These are phyloP conservation scores for Paramecium octaurelia DNA, from an alignment of 73 alveolate genomes.

Conservation along the genomic window DNA sequence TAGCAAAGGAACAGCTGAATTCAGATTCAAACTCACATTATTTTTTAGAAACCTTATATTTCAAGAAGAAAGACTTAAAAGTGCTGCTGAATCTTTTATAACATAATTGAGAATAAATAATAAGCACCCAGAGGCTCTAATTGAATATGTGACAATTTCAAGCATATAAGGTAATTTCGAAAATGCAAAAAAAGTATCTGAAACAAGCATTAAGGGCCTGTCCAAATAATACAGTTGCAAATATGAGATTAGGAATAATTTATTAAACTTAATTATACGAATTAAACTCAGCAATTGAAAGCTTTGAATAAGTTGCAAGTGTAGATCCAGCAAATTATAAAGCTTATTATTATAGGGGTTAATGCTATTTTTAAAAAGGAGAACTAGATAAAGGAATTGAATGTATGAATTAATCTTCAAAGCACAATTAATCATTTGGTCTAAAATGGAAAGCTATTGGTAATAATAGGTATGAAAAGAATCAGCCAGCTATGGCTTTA, in stretches of 20 bases:
- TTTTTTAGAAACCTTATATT: slow-evolving; percentile 78
- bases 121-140: slow-evolving; percentile 81
- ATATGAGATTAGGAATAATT: slow-evolving; percentile 82
- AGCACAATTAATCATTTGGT: slow-evolving; percentile 72
- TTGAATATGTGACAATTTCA: slow-evolving; percentile 80
- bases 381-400: slow-evolving; percentile 77
- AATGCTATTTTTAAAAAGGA: slow-evolving; percentile 66
- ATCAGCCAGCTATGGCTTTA: slow-evolving; percentile 79
- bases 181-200: slow-evolving; percentile 83
- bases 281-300: slow-evolving; percentile 73
- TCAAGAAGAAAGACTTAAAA: slow-evolving; percentile 79
- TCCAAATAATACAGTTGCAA: slow-evolving; percentile 79
- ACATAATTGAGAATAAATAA: slow-evolving; percentile 52
- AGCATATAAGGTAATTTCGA: slow-evolving; percentile 59
- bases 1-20: slow-evolving; percentile 73
- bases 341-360: slow-evolving; percentile 81
- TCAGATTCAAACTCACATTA: slow-evolving; percentile 72
- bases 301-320: slow-evolving; percentile 69
- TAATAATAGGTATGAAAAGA: slow-evolving; percentile 75
- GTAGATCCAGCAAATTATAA: slow-evolving; percentile 80
- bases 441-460: slow-evolving; percentile 82
- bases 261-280: slow-evolving; percentile 73
- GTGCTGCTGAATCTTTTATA: slow-evolving; percentile 62
- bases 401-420: slow-evolving; percentile 69
- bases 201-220: slow-evolving; percentile 82